Base-by-base conservation (phyloP, 257 asterid genomes). In the Solanum chiquidenum region DNA sequence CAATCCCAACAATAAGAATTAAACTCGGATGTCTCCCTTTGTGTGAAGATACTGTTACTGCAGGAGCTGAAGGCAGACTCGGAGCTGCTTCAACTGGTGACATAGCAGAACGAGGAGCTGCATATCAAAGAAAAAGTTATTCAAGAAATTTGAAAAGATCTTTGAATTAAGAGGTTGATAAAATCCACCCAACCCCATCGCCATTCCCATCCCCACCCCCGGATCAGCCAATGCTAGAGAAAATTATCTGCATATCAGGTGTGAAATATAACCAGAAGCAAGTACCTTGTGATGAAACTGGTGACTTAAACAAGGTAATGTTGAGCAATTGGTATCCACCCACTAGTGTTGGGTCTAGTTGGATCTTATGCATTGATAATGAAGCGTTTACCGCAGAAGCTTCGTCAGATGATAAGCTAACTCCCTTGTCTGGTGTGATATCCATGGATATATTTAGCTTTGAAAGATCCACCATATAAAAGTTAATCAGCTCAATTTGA, bases 391-490 rank as follows among this genome's bases (percentile, higher is more conserved):
- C 94, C 83, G 89, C 88, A 86, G 93, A 90, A 89, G 95, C 97
- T 88, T 95, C 97, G 34, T 58, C 90, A 88, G 93, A 91, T 64
- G 98, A 91, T 91, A 96, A 95, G 86, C 94, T 91, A 87, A 95
- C 69, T 71, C 95, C 98, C 85, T 88, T 92, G 83, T 91, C 92
- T 44, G 99, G 99, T 87, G 95, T 94, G 82, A 96, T 89, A 89
- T 95, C 98, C 99, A 96, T 96, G 12, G 99, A 96, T 91, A 96
- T 95, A 93, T 96, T 95, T 88, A 96, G 98, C 83, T 94, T 94
- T 58, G 97, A 93, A 90, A 93, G 86, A 86, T 94, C 91, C 88
- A 96, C 94, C 88, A 95, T 83, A 88, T 95, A 96, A 91, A 96
- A 95, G 92, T 96, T 94, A 85, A 95, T 93, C 83, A 96, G 95